These are phyloP conservation scores for Huntiella abstrusa DNA, from an alignment of 2,329 filamentous ascomycete genomes.

Conservation along the genomic window DNA sequence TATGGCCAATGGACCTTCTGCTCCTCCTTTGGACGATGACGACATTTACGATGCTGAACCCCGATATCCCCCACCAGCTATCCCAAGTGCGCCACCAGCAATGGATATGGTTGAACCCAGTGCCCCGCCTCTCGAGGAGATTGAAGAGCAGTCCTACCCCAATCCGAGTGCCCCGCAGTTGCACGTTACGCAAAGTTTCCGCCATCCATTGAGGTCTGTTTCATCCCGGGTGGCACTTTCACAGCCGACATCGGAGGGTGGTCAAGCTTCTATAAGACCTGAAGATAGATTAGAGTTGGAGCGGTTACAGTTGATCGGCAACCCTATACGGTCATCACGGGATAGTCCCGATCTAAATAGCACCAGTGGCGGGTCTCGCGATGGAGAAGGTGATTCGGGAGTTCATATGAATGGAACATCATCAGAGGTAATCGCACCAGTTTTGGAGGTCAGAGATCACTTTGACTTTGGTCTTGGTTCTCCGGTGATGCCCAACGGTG, in stretches of 20 bases:
- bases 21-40: constrained; percentile 15
- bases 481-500: constrained; percentile 18
- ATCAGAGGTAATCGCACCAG: constrained; percentile 14
- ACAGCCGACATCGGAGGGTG: neutral
- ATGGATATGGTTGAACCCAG: constrained; percentile 5
- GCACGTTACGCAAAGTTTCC: neutral
- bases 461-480: constrained; percentile 25
- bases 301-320: constrained; percentile 36
- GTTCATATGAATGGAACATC: too few species aligned
- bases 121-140: constrained; percentile 5
- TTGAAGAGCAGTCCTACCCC: constrained; percentile 6
- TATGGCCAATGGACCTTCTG: constrained; percentile 21
- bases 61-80: constrained; percentile 21
- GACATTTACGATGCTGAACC: constrained; percentile 34
- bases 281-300: constrained; percentile 74
- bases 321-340: too few species aligned
- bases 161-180: constrained; percentile 13
- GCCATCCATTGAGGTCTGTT: neutral
- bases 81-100: neutral
- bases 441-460: constrained; percentile 15
- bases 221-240: neutral
- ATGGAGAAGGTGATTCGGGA: too few species aligned
- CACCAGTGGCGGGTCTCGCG: too few species aligned
- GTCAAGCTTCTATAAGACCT: constrained; percentile 10
- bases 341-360: too few species aligned